Conservation (phyloP, 2,329 filamentous ascomycete species). For the Lojkania enalia region DNA sequence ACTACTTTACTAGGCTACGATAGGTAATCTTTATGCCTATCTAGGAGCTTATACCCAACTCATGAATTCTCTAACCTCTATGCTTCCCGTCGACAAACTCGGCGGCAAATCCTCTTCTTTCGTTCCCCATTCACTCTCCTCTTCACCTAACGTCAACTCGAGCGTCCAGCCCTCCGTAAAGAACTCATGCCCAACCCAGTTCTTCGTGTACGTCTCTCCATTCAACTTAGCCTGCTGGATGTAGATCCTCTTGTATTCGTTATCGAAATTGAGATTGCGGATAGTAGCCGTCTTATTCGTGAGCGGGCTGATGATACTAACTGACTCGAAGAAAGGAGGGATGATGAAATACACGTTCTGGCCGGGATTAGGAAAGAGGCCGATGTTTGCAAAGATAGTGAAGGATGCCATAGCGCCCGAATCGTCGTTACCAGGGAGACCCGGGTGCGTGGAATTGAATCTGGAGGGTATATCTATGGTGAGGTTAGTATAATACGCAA, state of each 20-base stretch:
- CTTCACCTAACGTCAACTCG: slow-evolving; percentile 47
- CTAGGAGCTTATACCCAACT: too few species aligned
- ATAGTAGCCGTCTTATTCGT: slow-evolving; percentile 50
- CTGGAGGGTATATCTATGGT: slow-evolving; percentile 49
- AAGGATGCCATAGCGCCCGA: slow-evolving; percentile 53
- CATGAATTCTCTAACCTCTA: too few species aligned
- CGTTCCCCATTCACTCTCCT: slow-evolving; percentile 51
- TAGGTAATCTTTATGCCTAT: too few species aligned
- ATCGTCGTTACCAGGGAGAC: slow-evolving; percentile 54
- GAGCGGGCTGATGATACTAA: slow-evolving; percentile 45
- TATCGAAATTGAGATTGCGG: slow-evolving; percentile 47
- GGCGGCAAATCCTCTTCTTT: slow-evolving; percentile 47
- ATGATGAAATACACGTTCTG: slow-evolving; percentile 54
- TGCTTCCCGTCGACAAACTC: slow-evolving; percentile 24
- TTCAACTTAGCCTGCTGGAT: slow-evolving; percentile 50
- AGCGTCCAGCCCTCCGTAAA: slow-evolving; percentile 50
- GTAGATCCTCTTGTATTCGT: slow-evolving; percentile 47
- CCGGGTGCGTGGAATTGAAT: slow-evolving; percentile 47
- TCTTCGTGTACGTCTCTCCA: slow-evolving; percentile 48
- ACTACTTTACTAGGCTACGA: too few species aligned
- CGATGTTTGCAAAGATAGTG: slow-evolving; percentile 49
- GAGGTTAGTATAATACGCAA: too few species aligned
- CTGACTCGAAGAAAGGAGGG: slow-evolving; percentile 50
- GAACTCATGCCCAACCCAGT: slow-evolving; percentile 52
- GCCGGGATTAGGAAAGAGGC: slow-evolving; percentile 52